phyloP scores from a whole-genome alignment of 176 grass and related monocot species.

The Phragmites australis region DNA sequence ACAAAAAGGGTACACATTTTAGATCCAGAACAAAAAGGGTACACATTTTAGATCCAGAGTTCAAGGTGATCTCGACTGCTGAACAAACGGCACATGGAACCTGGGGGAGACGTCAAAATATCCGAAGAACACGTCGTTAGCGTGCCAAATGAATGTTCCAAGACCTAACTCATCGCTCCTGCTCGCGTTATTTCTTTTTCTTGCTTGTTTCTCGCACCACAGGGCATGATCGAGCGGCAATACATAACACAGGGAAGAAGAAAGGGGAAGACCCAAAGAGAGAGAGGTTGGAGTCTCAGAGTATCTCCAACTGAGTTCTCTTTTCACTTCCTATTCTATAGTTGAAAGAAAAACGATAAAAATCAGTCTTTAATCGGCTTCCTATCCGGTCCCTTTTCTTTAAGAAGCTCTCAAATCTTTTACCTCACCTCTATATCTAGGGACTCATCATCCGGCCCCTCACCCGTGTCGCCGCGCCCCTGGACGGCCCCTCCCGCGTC shows the following conservation, averaged over 20 bases:
- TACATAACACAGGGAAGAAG: conserved; percentile 7
- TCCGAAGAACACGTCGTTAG: neutral
- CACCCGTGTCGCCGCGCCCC: too few relatives aligned
- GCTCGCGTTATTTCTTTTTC: too few relatives aligned
- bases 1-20: conserved; percentile 2
- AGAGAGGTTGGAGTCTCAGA: too few relatives aligned
- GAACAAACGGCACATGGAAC: conserved; percentile 33
- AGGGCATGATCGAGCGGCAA: conserved; percentile 8
- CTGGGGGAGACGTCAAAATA: neutral
- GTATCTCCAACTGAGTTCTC: too few relatives aligned
- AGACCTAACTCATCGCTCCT: neutral
- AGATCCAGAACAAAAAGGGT: neutral
- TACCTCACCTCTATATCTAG: too few relatives aligned
- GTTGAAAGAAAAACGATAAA: too few relatives aligned
- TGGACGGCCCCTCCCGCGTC: too few relatives aligned
- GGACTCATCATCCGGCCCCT: too few relatives aligned
- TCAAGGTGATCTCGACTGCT: conserved; percentile 40
- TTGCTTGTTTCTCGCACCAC: neutral
- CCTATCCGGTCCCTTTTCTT: too few relatives aligned
- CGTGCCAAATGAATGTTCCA: neutral
- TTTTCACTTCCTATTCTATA: too few relatives aligned
- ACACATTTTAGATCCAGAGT: conserved; percentile 17
- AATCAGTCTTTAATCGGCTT: too few relatives aligned
- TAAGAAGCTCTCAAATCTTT: too few relatives aligned
- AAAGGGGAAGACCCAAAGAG: neutral